Conservation (phyloP, 2,329 filamentous ascomycete genomes). For the Nakataea oryzae region DNA sequence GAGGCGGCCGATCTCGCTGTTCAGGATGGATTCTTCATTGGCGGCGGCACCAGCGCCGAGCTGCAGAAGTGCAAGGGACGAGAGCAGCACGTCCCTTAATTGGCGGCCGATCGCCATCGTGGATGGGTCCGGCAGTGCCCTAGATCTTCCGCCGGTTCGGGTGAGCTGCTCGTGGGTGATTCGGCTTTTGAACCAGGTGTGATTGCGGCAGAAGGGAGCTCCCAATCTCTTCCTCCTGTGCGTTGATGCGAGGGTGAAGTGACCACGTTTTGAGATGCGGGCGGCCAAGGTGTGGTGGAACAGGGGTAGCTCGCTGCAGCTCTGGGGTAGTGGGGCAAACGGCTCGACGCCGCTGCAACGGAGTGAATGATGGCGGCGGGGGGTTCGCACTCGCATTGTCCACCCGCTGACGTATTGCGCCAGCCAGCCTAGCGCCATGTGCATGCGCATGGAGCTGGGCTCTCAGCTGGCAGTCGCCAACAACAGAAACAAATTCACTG, state of each 20-base stretch:
- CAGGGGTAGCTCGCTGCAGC: not conserved
- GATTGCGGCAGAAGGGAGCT: not conserved
- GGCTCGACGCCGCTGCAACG: not conserved
- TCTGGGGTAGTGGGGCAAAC: not conserved
- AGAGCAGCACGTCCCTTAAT: slow-evolving; percentile 1
- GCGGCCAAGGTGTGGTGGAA: not conserved
- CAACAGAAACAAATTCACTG: not conserved
- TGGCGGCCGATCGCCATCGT: slow-evolving; percentile 1
- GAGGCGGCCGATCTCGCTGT: slow-evolving; percentile 36
- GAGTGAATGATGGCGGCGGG: not conserved
- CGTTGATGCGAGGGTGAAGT: not conserved
- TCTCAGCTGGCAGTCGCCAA: not conserved
- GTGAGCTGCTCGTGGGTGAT: not conserved
- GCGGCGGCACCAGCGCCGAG: slow-evolving; percentile 12
- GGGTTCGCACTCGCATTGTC: not conserved
- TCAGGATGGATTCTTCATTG: slow-evolving; percentile 27
- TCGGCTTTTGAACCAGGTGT: not conserved
- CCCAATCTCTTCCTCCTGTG: not conserved
- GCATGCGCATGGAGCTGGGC: not conserved
- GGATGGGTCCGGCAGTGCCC: not conserved
- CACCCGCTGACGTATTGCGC: not conserved
- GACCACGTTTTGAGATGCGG: slow-evolving; percentile 3
- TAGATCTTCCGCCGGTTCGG: not conserved
- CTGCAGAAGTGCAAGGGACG: slow-evolving; percentile 2
- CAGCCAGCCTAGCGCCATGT: not conserved